Evolutionary conservation across 2,329 filamentous ascomycete genomes (phyloP), one percentile per base, ranked within the genome.

Genomic region (Emmonsiellopsis sp.): DNA sequence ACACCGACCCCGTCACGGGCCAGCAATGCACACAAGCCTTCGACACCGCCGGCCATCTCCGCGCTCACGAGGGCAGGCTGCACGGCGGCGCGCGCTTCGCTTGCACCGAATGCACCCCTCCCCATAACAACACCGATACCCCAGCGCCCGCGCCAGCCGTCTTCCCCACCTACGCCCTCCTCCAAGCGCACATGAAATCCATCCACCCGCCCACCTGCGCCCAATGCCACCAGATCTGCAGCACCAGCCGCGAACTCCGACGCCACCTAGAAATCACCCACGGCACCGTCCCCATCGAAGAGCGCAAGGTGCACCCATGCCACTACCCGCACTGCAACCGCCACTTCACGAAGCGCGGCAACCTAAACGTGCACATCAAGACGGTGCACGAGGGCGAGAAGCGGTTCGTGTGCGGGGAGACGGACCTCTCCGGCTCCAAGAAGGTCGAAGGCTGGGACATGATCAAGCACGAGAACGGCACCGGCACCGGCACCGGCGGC

Each of bases 331-430:
- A 79, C 21, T 96, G 91, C 67, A 76, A 73, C 53, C 88, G 87
- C 63, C 81, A 77, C 52, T 96, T 96, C 69, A 91, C 88, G 14
- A 87, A 86, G 64, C 83, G 81, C 56, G 85, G 86, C n/a, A 96
- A 95, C 62, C 77, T 95, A 50, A 87, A 85, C 13, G 81, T 84
- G 0, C 92, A 97, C 65, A 76, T 92, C 52, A 84, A 85, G 54
- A 84, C 81, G 9, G 84, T 85, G 0, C 92, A 96, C 65, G 79
- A 89, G 59, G 85, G 88, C 14, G 74, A 83, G 59, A 78, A 75
- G 55, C 83, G 83, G 8, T 96, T 88, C 63, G 75, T 88, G n/a
- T 96, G 92, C 63, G 88, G 88, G 13, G 71, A 84, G 47, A 79
- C 83, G 9, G 81, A 86, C 59, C 71, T 90, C 1, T 74, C 71